Conservation (phyloP, 2,329 filamentous ascomycete genomes). For the Xylariaceae sp. region DNA sequence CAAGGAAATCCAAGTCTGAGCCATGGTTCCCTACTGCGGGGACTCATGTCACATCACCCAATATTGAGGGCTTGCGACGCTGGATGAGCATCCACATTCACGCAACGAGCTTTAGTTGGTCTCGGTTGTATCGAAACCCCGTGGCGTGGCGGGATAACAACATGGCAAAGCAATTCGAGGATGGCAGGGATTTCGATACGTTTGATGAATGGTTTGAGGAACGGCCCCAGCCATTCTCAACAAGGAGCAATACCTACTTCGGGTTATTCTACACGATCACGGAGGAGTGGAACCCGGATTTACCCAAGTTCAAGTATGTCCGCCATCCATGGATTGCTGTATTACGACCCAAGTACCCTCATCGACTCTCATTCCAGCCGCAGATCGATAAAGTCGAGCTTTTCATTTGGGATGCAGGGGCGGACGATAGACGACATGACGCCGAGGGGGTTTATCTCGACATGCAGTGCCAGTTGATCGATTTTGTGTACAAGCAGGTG, state of each 20-base stretch:
- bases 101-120: slow-evolving; percentile 13
- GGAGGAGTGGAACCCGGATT: slow-evolving; percentile 33
- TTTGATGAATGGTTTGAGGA: slow-evolving; percentile 36
- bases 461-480: slow-evolving; percentile 44
- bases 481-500: slow-evolving; percentile 32
- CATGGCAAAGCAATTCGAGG: slow-evolving; percentile 36
- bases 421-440: slow-evolving; percentile 21
- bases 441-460: slow-evolving; percentile 31
- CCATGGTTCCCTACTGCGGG: slow-evolving; percentile 11
- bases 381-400: slow-evolving; percentile 40
- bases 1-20: slow-evolving; percentile 11
- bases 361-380: slow-evolving; percentile 18
- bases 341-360: slow-evolving; percentile 41
- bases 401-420: slow-evolving; percentile 50
- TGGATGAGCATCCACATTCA: slow-evolving; percentile 15
- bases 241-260: slow-evolving; percentile 34
- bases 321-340: slow-evolving; percentile 51
- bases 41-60: slow-evolving; percentile 15
- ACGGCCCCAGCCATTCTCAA: slow-evolving; percentile 3
- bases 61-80: slow-evolving; percentile 16
- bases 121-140: slow-evolving; percentile 34
- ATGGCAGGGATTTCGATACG: slow-evolving; percentile 27
- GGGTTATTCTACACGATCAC: slow-evolving; percentile 51
- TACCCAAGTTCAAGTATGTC: slow-evolving; percentile 18
- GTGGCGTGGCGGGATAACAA: slow-evolving; percentile 40